These are phyloP conservation scores for Penicillium verhagenii DNA, from an alignment of 495 filamentous ascomycete species.

Conservation along the genomic window DNA sequence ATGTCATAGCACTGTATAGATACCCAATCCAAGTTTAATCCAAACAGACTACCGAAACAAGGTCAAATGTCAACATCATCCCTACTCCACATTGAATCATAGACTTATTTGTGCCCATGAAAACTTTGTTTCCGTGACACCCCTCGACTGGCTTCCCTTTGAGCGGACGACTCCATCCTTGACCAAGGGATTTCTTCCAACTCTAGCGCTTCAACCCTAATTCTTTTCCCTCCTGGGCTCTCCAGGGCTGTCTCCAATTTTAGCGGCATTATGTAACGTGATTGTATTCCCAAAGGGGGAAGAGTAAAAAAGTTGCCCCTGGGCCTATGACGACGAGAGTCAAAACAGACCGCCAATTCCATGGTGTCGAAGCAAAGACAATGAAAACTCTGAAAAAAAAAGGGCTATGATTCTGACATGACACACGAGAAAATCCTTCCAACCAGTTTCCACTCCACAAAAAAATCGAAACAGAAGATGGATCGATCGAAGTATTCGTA, in stretches of 20 bases:
- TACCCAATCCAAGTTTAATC: constrained; percentile 7
- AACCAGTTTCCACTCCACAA: no score
- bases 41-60: constrained; percentile 7
- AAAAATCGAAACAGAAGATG: no score
- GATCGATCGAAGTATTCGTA: background rate
- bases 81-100: constrained; percentile 11
- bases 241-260: no score
- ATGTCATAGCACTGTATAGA: constrained; percentile 3
- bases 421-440: no score
- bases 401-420: no score
- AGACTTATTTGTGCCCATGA: background rate
- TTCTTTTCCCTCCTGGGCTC: no score
- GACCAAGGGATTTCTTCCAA: background rate
- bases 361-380: no score
- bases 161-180: background rate
- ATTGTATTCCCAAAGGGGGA: no score
- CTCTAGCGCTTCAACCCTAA: background rate
- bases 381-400: no score
- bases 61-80: constrained; percentile 11
- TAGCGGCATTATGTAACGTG: background rate
- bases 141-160: background rate
- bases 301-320: no score
- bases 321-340: no score
- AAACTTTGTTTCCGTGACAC: background rate
- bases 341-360: no score